Base-by-base conservation (phyloP, 2,329 filamentous ascomycete species). In the Claviceps lovelessii region DNA sequence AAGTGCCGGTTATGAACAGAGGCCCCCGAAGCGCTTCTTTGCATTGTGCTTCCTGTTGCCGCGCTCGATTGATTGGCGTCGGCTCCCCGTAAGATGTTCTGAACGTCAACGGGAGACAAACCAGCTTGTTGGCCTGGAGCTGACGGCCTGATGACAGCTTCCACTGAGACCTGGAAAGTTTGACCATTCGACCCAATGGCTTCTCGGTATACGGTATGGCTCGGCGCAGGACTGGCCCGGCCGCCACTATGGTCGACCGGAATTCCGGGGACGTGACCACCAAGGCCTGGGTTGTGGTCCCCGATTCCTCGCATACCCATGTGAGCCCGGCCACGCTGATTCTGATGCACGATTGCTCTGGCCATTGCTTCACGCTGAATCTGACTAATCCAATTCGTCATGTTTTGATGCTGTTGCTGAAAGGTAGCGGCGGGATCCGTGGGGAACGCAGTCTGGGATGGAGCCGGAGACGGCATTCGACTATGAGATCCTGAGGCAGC, bases 21-120 rank as follows among this genome's bases (percentile, higher is more conserved):
- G 5, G 72, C 69, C 46, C 68, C 72, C 4, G 76, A 76, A 41
- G 73, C 69, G 60, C 73, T 79, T 54, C 76, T 70, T 47, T 77
- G 74, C 73, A 79, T 76, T 41, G 76, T 73, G 58, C 70, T 73
- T 6, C 73, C 68, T 68, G 76, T 75, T 51, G 73, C 73, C 52
- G 70, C 69, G 2, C 73, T 69, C 3, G 73, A 72, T 58, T 76
- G 71, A 39, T 63, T 68, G 29, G 71, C 67, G 61, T 79, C 76
- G 6, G 72, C 72, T 39, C 67, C 67, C 35, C 73, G 72, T 11
- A 77, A 61, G 35, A 76, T 71, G 54, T 70, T 74, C 50, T 74
- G 73, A 3, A 75, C 65, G 15, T 79, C 76, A 29, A 65, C 62
- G 3, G 70, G 64, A 13, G 73, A 71, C 35, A 76, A 61, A 8